phyloP scores from a whole-genome alignment of 129 eudicot species.

The Tanacetum coccineum region DNA sequence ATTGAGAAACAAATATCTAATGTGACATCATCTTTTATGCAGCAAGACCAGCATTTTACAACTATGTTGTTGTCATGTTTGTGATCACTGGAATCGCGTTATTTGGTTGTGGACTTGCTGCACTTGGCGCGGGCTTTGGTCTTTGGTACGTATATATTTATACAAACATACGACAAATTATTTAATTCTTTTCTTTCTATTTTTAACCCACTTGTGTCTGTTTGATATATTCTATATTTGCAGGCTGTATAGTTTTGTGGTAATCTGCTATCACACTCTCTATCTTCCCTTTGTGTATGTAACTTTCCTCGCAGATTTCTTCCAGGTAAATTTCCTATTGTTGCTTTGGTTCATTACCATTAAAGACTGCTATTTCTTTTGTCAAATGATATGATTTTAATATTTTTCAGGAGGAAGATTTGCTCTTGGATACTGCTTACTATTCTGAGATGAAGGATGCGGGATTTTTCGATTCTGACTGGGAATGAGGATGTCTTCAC shows the following conservation, averaged over 20 bases:
- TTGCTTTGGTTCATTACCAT: conserved; percentile 6
- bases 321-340: conserved; percentile 47
- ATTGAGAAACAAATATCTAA: conserved; percentile 12
- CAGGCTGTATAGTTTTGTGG: conserved; percentile 59
- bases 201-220: background rate
- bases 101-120: conserved; percentile 58
- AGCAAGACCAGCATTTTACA: conserved; percentile 81
- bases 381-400: conserved; percentile 13
- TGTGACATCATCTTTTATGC: conserved; percentile 29
- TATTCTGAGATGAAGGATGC: conserved; percentile 92
- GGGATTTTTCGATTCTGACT: conserved; percentile 73
- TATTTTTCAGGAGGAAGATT: conserved; percentile 64
- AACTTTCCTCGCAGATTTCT: conserved; percentile 69
- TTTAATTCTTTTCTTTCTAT: background rate
- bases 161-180: background rate
- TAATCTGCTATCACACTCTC: conserved; percentile 56
- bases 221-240: conserved; percentile 17
- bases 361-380: conserved; percentile 1
- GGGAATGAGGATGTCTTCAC: conserved; percentile 34
- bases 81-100: conserved; percentile 37
- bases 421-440: conserved; percentile 73
- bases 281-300: conserved; percentile 78
- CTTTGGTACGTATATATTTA: conserved; percentile 39
- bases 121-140: conserved; percentile 56
- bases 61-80: conserved; percentile 66